These are phyloP conservation scores for Tricharina praecox DNA, from an alignment of 495 filamentous ascomycete species.

Conservation along the genomic window DNA sequence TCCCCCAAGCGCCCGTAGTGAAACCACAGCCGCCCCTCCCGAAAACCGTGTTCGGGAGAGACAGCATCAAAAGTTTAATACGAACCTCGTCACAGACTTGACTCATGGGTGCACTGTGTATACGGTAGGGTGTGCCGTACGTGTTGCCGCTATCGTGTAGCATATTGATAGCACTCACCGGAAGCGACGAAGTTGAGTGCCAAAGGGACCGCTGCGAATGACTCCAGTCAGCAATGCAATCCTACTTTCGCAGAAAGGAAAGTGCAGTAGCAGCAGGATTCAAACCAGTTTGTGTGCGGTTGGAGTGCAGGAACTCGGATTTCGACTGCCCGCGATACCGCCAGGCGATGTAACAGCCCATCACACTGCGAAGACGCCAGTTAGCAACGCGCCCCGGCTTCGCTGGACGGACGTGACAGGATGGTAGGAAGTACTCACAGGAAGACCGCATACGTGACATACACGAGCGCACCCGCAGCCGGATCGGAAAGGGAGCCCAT, in stretches of 20 bases:
- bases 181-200: slow-evolving; percentile 70
- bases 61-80: slow-evolving; percentile 27
- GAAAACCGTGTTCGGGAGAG: slow-evolving; percentile 8
- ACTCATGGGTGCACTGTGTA: too few species aligned
- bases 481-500: background rate
- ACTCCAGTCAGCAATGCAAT: slow-evolving; percentile 15
- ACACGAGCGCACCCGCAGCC: slow-evolving; percentile 61
- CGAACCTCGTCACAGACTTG: too few species aligned
- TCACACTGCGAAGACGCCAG: slow-evolving; percentile 30
- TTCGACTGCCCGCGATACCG: slow-evolving; percentile 50
- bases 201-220: slow-evolving; percentile 44
- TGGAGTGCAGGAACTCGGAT: slow-evolving; percentile 48
- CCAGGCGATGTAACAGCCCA: slow-evolving; percentile 52
- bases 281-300: slow-evolving; percentile 63
- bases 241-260: background rate
- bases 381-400: background rate
- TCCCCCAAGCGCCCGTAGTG: slow-evolving; percentile 72
- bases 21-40: slow-evolving; percentile 41
- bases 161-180: slow-evolving; percentile 49
- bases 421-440: slow-evolving; percentile 38
- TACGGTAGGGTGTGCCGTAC: too few species aligned
- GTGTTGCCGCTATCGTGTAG: slow-evolving; percentile 29
- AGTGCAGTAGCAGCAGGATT: background rate
- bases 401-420: too few species aligned
- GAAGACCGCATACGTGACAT: slow-evolving; percentile 53